Conservation (phyloP, 345 rosid genomes). For the Gossypioides kirkii region DNA sequence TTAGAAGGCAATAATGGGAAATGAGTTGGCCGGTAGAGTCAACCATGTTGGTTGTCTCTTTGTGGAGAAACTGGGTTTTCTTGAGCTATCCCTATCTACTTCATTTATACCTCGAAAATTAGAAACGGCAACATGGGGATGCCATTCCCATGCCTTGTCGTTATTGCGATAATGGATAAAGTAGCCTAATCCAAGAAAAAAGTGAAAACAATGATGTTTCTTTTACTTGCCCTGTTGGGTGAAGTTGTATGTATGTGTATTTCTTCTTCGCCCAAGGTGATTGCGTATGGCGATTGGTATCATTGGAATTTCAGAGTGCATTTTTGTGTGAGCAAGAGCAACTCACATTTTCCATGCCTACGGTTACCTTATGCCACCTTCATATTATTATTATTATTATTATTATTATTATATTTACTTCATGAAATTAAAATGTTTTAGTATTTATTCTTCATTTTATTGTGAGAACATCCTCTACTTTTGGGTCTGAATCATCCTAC, state of each 20-base stretch:
- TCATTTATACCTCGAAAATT: neutral
- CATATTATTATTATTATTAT: neutral
- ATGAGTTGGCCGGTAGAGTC: conserved; percentile 5
- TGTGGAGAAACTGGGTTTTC: neutral
- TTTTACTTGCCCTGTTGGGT: neutral
- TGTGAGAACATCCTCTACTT: no score
- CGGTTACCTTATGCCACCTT: neutral
- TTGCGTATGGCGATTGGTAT: neutral
- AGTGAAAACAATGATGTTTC: neutral
- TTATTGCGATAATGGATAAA: conserved; percentile 6
- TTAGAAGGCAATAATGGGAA: neutral
- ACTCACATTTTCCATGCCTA: neutral
- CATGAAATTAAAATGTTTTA: neutral
- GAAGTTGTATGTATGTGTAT: neutral
- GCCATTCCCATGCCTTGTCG: neutral
- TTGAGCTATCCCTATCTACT: no score
- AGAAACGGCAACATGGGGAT: neutral
- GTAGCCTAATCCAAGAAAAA: neutral
- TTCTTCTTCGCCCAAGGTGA: neutral
- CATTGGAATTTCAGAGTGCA: neutral
- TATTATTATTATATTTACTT: neutral
- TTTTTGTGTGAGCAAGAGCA: neutral
- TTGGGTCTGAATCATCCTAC: no score
- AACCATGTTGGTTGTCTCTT: conserved; percentile 2
- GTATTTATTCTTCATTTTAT: no score